These are phyloP conservation scores for Mallotus nudiflorus DNA, from an alignment of 345 rosid species.

Conservation along the genomic window DNA sequence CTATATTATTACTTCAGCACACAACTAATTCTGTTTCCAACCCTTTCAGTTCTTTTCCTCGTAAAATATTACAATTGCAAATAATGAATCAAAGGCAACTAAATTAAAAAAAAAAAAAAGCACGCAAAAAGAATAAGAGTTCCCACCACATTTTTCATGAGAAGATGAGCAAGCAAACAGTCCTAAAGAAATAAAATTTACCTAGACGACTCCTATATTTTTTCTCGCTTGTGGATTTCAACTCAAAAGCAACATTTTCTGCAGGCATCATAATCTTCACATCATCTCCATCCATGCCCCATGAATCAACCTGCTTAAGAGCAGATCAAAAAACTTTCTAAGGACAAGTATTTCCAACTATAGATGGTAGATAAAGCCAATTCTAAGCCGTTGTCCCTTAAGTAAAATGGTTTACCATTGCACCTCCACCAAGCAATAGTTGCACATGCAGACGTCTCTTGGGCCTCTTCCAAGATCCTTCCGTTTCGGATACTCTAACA, in stretches of 20 bases:
- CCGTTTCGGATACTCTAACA: constrained; percentile 53
- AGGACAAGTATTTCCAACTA: neutral
- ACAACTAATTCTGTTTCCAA: no score
- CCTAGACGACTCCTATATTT: constrained; percentile 55
- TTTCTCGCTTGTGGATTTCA: constrained; percentile 53
- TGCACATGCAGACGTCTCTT: constrained; percentile 62
- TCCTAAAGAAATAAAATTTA: constrained; percentile 28
- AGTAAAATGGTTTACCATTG: constrained; percentile 50
- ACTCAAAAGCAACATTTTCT: constrained; percentile 41
- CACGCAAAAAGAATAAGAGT: neutral
- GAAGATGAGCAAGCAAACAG: neutral
- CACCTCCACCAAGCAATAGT: constrained; percentile 78
- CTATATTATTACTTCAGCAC: no score
- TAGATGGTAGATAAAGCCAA: constrained; percentile 5
- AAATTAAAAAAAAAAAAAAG: neutral
- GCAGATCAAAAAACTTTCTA: constrained; percentile 5
- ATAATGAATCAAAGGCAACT: neutral
- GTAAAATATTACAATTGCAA: neutral
- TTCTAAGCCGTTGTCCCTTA: neutral
- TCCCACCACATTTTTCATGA: neutral
- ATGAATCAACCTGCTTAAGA: constrained; percentile 58
- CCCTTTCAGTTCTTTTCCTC: neutral
- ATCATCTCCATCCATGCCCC: constrained; percentile 87
- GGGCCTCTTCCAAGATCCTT: constrained; percentile 89
- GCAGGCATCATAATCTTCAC: constrained; percentile 62